Conservation (phyloP, 2,329 filamentous ascomycete species). For the Kalaharituber pfeilii region DNA sequence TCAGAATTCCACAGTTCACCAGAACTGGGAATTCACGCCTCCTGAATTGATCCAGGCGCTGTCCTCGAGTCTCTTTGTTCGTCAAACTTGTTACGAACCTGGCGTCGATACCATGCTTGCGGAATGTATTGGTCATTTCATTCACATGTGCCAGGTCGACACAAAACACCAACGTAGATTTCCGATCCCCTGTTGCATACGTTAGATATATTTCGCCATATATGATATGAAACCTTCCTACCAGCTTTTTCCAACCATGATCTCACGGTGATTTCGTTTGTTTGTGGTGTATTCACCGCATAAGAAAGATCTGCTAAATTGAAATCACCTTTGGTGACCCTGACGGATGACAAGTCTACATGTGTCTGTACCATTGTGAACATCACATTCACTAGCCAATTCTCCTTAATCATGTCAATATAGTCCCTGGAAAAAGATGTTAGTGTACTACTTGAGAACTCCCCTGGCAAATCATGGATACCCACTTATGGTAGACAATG, state of each 20-base stretch:
- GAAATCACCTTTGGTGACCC: conserved; percentile 52
- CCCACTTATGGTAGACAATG: conserved; percentile 22
- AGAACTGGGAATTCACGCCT: conserved; percentile 65
- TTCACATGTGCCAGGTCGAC: conserved; percentile 73
- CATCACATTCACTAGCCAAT: conserved; percentile 79
- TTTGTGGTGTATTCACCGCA: conserved; percentile 62
- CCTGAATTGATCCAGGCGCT: conserved; percentile 59
- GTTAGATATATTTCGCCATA: background rate
- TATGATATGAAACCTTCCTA: background rate
- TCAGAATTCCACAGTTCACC: conserved; percentile 90
- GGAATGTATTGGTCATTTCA: conserved; percentile 58
- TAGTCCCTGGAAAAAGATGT: conserved; percentile 37
- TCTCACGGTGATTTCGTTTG: conserved; percentile 70
- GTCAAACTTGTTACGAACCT: conserved; percentile 76
- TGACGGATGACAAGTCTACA: conserved; percentile 57
- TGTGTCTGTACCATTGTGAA: conserved; percentile 84
- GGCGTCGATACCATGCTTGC: conserved; percentile 61
- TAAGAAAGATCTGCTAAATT: conserved; percentile 56
- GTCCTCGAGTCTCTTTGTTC: conserved; percentile 45
- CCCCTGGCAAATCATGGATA: conserved; percentile 3
- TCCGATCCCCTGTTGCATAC: conserved; percentile 37
- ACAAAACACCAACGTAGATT: conserved; percentile 85
- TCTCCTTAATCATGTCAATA: conserved; percentile 66
- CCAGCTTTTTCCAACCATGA: conserved; percentile 64
- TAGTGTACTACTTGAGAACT: background rate